phyloP scores from a whole-genome alignment of 208 protist species.

The Wallacemonas sp. region DNA sequence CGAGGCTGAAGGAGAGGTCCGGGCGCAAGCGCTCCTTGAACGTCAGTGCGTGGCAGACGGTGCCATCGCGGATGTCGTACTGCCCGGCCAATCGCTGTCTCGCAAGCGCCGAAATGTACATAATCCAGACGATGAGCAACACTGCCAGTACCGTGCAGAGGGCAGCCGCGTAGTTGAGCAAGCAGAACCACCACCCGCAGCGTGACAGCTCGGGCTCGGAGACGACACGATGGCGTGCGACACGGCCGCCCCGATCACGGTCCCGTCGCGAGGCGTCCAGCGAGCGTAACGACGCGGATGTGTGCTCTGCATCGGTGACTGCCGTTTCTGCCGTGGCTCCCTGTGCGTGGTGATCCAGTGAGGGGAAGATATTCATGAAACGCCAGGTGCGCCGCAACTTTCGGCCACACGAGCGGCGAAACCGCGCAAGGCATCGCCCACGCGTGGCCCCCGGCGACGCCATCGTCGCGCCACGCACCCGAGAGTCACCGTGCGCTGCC shows the following conservation, averaged over 20 bases:
- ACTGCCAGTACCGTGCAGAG: conserved; percentile 19
- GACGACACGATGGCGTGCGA: no score
- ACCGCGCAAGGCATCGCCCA: background rate
- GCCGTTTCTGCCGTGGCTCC: no score
- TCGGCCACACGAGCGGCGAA: background rate
- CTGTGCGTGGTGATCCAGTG: background rate
- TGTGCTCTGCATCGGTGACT: no score
- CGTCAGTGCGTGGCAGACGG: conserved; percentile 38
- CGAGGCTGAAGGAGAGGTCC: conserved; percentile 47
- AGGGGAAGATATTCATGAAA: conserved; percentile 33
- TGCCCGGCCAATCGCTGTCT: conserved; percentile 2
- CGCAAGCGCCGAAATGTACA: conserved; percentile 13
- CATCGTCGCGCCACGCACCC: background rate
- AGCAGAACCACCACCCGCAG: conserved; percentile 28
- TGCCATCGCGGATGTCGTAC: conserved; percentile 27
- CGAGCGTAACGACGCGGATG: no score
- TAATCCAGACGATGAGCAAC: conserved; percentile 13
- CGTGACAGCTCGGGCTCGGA: conserved; percentile 17
- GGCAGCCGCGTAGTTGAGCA: conserved; percentile 35
- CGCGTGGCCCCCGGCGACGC: background rate
- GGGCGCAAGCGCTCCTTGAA: conserved; percentile 32
- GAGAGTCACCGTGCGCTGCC: no score
- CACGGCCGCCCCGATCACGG: no score
- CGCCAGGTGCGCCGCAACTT: conserved; percentile 7
- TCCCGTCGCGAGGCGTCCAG: no score